These are phyloP conservation scores for Nakazawaea pomicola DNA, from an alignment of 805 yeast genomes.

Conservation along the genomic window DNA sequence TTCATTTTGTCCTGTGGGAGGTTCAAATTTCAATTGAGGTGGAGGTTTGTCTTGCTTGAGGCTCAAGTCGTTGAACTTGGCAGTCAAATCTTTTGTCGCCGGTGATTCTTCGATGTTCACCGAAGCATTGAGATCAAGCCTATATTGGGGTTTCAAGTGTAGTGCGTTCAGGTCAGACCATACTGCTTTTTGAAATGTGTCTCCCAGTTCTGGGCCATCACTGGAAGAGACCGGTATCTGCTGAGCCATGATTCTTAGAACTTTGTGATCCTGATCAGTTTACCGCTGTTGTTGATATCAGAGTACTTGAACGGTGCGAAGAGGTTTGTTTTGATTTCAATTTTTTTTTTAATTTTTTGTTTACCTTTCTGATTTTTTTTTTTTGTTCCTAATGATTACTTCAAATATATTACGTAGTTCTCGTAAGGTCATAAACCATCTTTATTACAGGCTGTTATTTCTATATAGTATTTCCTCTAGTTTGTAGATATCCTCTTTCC, in stretches of 20 bases:
- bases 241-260: no score
- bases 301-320: no score
- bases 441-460: background rate
- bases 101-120: conserved; percentile 10
- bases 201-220: background rate
- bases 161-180: background rate
- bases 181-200: background rate
- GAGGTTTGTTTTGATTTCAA: no score
- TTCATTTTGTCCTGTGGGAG: background rate
- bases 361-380: conserved; percentile 1
- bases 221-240: background rate
- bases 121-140: conserved; percentile 4
- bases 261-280: no score
- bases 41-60: background rate
- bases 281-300: no score
- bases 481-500: conserved; percentile 6
- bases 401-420: no score
- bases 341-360: no score
- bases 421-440: background rate
- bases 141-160: conserved; percentile 4
- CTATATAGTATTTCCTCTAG: conserved; percentile 9
- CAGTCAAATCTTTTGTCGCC: conserved; percentile 2
- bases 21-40: background rate
- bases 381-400: background rate
- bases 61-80: conserved; percentile 1